A percentile compares a stretch with the other conserved stretches of the same genome.
These are phyloP conservation scores for Sporormia fimetaria DNA, from an alignment of 495 filamentous ascomycete species.

Conservation along the genomic window DNA sequence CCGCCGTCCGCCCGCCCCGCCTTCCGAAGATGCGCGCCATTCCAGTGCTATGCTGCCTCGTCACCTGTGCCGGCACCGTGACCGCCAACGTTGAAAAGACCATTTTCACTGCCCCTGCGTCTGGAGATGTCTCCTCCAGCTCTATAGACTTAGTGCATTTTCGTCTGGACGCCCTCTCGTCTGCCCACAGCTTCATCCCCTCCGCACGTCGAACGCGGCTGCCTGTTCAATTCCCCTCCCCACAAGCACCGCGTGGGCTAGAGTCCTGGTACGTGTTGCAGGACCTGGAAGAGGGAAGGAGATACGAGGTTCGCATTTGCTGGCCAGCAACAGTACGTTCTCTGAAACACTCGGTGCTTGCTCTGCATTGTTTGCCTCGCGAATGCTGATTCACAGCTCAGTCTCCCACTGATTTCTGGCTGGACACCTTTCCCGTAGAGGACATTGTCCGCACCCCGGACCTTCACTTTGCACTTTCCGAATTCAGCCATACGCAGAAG, in stretches of 20 bases:
- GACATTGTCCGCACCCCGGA: constrained; percentile 47
- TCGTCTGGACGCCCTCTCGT: constrained; percentile 52
- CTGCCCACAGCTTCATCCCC: constrained; percentile 39
- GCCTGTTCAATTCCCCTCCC: constrained; percentile 52
- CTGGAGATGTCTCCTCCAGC: constrained; percentile 40
- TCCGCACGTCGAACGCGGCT: constrained; percentile 54
- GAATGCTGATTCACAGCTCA: constrained; percentile 27
- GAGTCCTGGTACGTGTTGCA: constrained; percentile 79
- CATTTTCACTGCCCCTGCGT: constrained; percentile 67
- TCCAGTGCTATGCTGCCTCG: constrained; percentile 27
- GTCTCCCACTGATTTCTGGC: constrained; percentile 78
- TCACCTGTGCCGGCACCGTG: constrained; percentile 29
- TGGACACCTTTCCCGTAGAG: constrained; percentile 50
- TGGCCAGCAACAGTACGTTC: constrained; percentile 80
- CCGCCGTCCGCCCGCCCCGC: constrained; percentile 5
- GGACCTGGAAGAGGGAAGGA: constrained; percentile 54
- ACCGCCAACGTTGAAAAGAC: constrained; percentile 78
- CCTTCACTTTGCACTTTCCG: constrained; percentile 52
- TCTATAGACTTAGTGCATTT: constrained; percentile 53
- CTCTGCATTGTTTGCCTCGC: constrained; percentile 14
- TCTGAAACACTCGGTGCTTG: neutral
- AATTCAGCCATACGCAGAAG: constrained; percentile 41
- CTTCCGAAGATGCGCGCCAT: constrained; percentile 21
- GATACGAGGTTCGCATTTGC: constrained; percentile 88
- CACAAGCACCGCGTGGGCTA: constrained; percentile 42